These are phyloP conservation scores for Candida ulmi DNA, from an alignment of 805 yeast genomes.

Conservation along the genomic window DNA sequence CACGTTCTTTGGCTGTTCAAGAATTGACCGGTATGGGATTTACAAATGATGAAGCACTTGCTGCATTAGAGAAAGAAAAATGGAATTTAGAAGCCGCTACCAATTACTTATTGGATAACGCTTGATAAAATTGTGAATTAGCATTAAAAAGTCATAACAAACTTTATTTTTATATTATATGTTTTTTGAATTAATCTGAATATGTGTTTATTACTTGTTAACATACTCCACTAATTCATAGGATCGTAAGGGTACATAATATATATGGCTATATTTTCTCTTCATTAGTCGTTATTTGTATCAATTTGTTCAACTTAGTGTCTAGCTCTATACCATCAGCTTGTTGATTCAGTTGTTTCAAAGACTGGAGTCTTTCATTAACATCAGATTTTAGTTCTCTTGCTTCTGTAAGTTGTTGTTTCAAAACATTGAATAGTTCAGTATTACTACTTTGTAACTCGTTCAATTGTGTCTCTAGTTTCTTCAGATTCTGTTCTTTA, in stretches of 20 bases:
- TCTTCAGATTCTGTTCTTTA: slow-evolving; percentile 15
- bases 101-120: slow-evolving; percentile 67
- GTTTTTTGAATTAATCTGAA: no score
- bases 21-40: slow-evolving; percentile 92
- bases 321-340: slow-evolving; percentile 8
- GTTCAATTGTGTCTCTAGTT: slow-evolving; percentile 11
- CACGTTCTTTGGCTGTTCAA: slow-evolving; percentile 55
- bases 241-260: no score
- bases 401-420: slow-evolving; percentile 9
- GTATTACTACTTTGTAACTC: slow-evolving; percentile 8
- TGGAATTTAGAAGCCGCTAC: slow-evolving; percentile 88
- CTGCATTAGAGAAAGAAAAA: slow-evolving; percentile 61
- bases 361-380: slow-evolving; percentile 1
- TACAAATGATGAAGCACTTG: slow-evolving; percentile 52
- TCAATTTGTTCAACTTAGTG: slow-evolving; percentile 7
- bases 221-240: no score
- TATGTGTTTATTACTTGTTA: no score
- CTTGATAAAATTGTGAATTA: neutral
- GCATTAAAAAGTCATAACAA: no score
- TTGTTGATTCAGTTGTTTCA: slow-evolving; percentile 8
- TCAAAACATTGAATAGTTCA: slow-evolving; percentile 10
- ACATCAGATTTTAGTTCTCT: slow-evolving; percentile 6
- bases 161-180: neutral
- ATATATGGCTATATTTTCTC: neutral
- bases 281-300: slow-evolving; percentile 1